Evolutionary conservation across 306 rosid species (phyloP), one percentile per base, ranked within the genome.

Genomic region (Pterocarpus macrocarpus): DNA sequence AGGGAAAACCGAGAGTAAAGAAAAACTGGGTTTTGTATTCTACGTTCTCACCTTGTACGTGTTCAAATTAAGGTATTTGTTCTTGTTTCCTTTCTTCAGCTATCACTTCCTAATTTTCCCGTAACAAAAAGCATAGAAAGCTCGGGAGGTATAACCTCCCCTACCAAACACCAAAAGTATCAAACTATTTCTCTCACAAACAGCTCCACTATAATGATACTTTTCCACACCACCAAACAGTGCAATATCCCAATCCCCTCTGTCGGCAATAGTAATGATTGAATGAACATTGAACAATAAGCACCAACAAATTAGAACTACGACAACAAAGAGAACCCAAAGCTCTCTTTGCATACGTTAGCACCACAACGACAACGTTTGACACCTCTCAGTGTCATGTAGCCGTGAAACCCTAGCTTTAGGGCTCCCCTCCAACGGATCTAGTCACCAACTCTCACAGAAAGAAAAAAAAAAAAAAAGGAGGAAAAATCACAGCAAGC

Each of bases 361-460:
- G 47, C 4, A 16, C 53, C 73, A 55, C 32, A 53, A 52, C 57
- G 13, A 73, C 75, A 45, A 70, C 38, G 28, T 22, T 22, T 22
- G 28, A 22, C 28, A 22, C 28, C 28, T 22, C 28, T 17, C 22
- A 55, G 55, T 70, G 35, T 68, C 74, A 58, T 55, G 44, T 9
- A 68, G 22, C 39, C 2, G 32, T 34, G 69, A 88, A 88, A 92
- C 92, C 94, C 89, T 78, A 69, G 62, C 14, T 71, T 16, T 76
- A 13, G 58, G 16, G 45, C 7, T 68, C 49, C 50, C 57, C 58
- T 59, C 58, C 15, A 61, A 79, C 43, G 58, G 85, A 80, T 85
- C 85, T 76, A 64, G 58, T 53, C 12, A 22, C 34, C 17, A 44
- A 32, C 8, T 71, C 69, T 56, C 70, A 49, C 47, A 3, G 45